These are phyloP conservation scores for Fonsecaea monophora DNA, from an alignment of 2,329 filamentous ascomycete species.

Conservation along the genomic window DNA sequence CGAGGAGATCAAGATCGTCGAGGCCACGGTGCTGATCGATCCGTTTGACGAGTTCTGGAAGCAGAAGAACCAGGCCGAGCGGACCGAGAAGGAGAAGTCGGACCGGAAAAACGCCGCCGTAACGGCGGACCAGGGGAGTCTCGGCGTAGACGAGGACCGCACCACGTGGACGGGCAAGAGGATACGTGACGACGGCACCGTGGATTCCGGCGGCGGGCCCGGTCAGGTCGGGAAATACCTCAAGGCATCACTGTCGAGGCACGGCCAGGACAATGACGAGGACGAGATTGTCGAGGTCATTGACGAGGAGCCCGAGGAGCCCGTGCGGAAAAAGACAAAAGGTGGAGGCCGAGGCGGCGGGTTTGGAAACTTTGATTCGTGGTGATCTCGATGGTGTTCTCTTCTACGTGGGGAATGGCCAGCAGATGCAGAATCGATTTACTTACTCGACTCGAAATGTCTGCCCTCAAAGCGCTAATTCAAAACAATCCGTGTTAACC, in stretches of 20 bases:
- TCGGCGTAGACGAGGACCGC: slow-evolving; percentile 61
- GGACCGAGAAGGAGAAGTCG: slow-evolving; percentile 51
- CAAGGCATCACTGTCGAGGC: slow-evolving; percentile 54
- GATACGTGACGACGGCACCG: slow-evolving; percentile 71
- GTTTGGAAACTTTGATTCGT: slow-evolving; percentile 94
- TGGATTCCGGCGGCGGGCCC: slow-evolving; percentile 56
- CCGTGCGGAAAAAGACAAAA: slow-evolving; percentile 80
- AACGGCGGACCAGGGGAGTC: not conserved
- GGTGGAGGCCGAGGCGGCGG: slow-evolving; percentile 64
- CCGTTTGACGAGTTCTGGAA: slow-evolving; percentile 93
- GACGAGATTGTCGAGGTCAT: slow-evolving; percentile 68
- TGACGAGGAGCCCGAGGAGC: slow-evolving; percentile 71
- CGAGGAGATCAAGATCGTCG: slow-evolving; percentile 78
- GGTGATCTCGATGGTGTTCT: slow-evolving; percentile 59
- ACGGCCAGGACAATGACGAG: slow-evolving; percentile 45
- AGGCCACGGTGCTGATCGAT: slow-evolving; percentile 86
- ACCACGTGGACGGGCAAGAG: slow-evolving; percentile 97
- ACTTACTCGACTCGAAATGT: not conserved
- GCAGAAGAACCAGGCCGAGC: slow-evolving; percentile 71
- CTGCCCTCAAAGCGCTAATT: not conserved
- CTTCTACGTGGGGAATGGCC: not conserved
- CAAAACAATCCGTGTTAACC: not conserved
- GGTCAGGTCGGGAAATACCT: slow-evolving; percentile 81
- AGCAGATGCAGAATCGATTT: not conserved
- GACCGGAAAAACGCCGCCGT: not conserved